Percentiles rank a stretch among this genome's conserved stretches.
phyloP scores from a whole-genome alignment of 2,329 filamentous ascomycete species.

The Cordyceps fumosorosea region DNA sequence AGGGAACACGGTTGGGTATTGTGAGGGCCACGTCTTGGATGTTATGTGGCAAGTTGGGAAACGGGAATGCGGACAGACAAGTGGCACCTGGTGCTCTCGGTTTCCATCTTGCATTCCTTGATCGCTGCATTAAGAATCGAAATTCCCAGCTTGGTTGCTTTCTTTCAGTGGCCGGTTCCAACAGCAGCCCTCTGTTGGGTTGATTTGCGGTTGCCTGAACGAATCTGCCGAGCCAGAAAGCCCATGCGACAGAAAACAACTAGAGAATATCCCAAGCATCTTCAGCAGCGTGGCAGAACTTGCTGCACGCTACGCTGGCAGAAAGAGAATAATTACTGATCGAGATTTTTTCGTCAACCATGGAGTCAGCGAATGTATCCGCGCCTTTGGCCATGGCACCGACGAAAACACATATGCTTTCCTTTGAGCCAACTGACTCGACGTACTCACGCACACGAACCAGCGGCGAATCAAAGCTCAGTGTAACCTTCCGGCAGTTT shows the following conservation, averaged over 20 bases:
- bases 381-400: slow-evolving; percentile 97
- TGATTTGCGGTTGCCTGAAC: background rate
- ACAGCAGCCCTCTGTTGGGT: background rate
- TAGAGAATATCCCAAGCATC: slow-evolving; percentile 93
- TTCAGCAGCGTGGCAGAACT: slow-evolving; percentile 97
- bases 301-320: slow-evolving; percentile 97
- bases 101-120: background rate
- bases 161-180: background rate
- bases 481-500: slow-evolving; percentile 94
- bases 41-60: background rate
- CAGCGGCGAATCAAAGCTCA: slow-evolving; percentile 87
- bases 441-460: slow-evolving; percentile 88
- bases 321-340: slow-evolving; percentile 98
- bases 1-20: background rate
- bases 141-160: background rate
- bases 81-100: background rate
- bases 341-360: slow-evolving; percentile 94
- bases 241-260: background rate
- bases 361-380: slow-evolving; percentile 89
- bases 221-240: background rate
- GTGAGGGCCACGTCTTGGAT: background rate
- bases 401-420: slow-evolving; percentile 96
- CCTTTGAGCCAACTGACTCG: slow-evolving; percentile 66
- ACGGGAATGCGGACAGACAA: background rate
- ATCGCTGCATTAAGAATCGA: background rate